Evolutionary conservation across 2,329 filamentous ascomycete genomes (phyloP), one percentile per base, ranked within the genome.

Genomic region (Tolypocladium nubicola): DNA sequence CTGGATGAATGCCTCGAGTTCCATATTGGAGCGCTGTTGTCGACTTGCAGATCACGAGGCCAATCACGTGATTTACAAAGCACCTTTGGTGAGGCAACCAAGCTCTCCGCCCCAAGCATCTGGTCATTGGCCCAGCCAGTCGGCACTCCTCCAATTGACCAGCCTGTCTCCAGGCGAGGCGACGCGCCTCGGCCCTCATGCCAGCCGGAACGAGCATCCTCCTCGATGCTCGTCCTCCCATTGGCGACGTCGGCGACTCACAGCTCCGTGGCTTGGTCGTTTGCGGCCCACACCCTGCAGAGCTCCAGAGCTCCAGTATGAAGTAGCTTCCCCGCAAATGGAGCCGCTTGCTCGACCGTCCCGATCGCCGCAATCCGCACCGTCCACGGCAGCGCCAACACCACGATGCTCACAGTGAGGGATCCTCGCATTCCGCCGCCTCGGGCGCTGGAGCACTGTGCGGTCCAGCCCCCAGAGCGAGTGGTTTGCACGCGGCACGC

Each of bases 281-380:
- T 30, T 21, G 19, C 47, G 52, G 53, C 26, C 26, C 37, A 40
- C 14, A 23, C 38, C 40, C 30, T 33, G 30, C 10, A 49, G 26
- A 30, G 26, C 26, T 30, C 26, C 10, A n/a, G 37, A 49, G 30
- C 45, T 49, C 38, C 55, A 55, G 52, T n/a, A n/a, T n/a, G n/a
- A n/a, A n/a, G n/a, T 43, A 54, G 52, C 50, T 60, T 58, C 59
- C 58, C 60, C 60, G 58, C 58, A 59, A 61, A 55, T 40, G 33
- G 54, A 49, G 43, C 45, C 41, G n/a, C 39, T n/a, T 21, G 16
- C 43, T 40, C 52, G 53, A 58, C 61, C 52, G 61, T 61, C 52
- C 58, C 58, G 60, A 62, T 62, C 57, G 54, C 57, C 19, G 45
- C 53, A 56, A 58, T 58, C 55, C 59, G 57, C 61, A 62, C 61